Conservation (phyloP, 1,139 yeast genomes). For the Meyerozyma sp. region DNA sequence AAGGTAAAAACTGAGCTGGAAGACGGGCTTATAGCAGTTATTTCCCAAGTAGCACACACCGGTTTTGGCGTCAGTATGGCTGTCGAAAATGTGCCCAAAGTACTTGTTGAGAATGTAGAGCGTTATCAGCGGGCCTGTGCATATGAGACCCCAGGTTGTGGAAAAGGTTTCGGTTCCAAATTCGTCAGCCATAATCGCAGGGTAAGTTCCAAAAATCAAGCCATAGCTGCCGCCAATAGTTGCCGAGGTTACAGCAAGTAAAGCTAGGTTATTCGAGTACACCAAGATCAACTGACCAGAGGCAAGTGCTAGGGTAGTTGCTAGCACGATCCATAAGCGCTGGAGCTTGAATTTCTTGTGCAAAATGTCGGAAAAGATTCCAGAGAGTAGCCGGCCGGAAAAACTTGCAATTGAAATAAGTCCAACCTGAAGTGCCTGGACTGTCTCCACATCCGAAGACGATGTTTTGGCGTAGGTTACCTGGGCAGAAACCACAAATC, state of each 20-base stretch:
- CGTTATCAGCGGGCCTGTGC: conserved; percentile 36
- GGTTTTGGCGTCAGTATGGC: conserved; percentile 14
- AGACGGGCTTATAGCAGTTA: conserved; percentile 40
- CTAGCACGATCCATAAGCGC: conserved; percentile 35
- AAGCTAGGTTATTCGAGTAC: conserved; percentile 22
- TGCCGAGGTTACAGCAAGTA: conserved; percentile 28
- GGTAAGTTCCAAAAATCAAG: conserved; percentile 37
- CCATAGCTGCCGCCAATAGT: conserved; percentile 39
- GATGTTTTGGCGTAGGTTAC: conserved; percentile 16
- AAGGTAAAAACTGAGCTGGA: conserved; percentile 28
- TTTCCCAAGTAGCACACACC: conserved; percentile 33
- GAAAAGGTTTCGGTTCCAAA: conserved; percentile 39
- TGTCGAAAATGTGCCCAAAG: conserved; percentile 37
- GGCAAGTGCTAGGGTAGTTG: conserved; percentile 23
- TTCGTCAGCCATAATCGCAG: conserved; percentile 42
- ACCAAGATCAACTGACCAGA: conserved; percentile 27
- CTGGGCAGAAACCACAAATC: conserved; percentile 41
- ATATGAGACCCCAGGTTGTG: conserved; percentile 42
- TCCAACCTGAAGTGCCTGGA: conserved; percentile 44
- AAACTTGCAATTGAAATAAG: conserved; percentile 38
- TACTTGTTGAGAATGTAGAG: conserved; percentile 33
- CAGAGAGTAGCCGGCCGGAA: conserved; percentile 33
- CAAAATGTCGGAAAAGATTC: conserved; percentile 34
- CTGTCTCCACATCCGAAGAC: conserved; percentile 17
- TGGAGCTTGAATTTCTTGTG: conserved; percentile 28